Conservation (phyloP, 441 rosid genomes). For the Isatis lusitanica region DNA sequence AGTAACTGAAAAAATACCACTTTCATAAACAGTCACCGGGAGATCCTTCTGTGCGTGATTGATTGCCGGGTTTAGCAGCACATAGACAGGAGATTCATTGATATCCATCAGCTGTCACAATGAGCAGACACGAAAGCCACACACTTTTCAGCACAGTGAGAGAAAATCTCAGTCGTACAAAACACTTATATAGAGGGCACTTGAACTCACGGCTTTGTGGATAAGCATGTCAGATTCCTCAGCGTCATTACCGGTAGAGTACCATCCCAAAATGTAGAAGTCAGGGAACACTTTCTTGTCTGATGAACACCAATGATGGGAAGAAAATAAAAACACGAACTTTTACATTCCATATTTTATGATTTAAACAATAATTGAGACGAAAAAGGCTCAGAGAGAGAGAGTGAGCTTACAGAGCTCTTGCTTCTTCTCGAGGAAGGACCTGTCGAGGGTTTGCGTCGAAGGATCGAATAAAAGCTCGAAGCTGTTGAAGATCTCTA, state of each 20-base stretch:
- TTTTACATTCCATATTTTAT: not conserved
- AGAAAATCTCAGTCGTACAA: constrained; percentile 2
- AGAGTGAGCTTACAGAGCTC: constrained; percentile 69
- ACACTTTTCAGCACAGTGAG: constrained; percentile 1
- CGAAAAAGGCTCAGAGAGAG: not conserved
- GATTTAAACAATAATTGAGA: not conserved
- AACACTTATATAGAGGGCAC: not conserved
- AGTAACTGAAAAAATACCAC: constrained; percentile 48
- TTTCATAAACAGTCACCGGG: constrained; percentile 82
- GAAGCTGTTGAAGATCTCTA: constrained; percentile 96
- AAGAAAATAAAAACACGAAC: too few relatives aligned
- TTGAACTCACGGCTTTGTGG: constrained; percentile 76
- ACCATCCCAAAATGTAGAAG: constrained; percentile 90
- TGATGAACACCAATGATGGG: constrained; percentile 19
- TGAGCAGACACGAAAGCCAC: not conserved
- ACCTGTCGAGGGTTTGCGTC: constrained; percentile 68
- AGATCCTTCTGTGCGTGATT: constrained; percentile 90
- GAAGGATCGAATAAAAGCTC: constrained; percentile 89
- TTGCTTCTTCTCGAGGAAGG: constrained; percentile 93
- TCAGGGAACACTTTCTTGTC: constrained; percentile 96
- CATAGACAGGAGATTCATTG: constrained; percentile 93
- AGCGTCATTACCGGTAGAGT: constrained; percentile 88
- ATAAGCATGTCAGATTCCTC: constrained; percentile 87
- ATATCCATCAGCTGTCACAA: constrained; percentile 81
- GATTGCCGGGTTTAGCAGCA: constrained; percentile 80